Evolutionary conservation across 768 basidiomycete genomes (phyloP).

Genomic region (Cyclocybe aegerita): DNA sequence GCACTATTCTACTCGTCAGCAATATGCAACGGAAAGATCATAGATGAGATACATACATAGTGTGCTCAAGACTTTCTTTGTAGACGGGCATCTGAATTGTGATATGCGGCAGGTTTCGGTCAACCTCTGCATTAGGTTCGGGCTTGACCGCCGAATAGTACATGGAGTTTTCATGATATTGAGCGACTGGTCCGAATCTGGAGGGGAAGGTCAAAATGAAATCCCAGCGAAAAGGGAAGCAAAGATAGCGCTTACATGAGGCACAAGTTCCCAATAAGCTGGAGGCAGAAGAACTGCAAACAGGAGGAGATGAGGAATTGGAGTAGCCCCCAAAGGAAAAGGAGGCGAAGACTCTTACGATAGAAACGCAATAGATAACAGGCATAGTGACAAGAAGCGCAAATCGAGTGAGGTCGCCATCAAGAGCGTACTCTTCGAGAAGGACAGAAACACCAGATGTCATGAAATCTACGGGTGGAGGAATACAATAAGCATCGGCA

Average conservation of each 20-base stretch:
- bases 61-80: slow-evolving; percentile 74
- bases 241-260: slow-evolving; percentile 39
- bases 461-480: slow-evolving; percentile 48
- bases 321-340: background rate
- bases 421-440: slow-evolving; percentile 67
- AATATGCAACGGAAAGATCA: background rate
- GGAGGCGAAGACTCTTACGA: slow-evolving; percentile 44
- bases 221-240: slow-evolving; percentile 16
- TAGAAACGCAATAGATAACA: slow-evolving; percentile 72
- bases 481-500: slow-evolving; percentile 13
- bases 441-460: slow-evolving; percentile 59
- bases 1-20: slow-evolving; percentile 36
- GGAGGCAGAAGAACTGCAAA: slow-evolving; percentile 71
- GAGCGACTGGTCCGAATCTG: slow-evolving; percentile 76
- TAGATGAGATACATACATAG: slow-evolving; percentile 51
- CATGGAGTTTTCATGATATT: slow-evolving; percentile 81
- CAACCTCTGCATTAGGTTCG: slow-evolving; percentile 63
- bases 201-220: slow-evolving; percentile 17
- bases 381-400: slow-evolving; percentile 64
- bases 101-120: slow-evolving; percentile 71
- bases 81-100: slow-evolving; percentile 87
- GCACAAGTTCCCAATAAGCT: slow-evolving; percentile 64
- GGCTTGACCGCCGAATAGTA: slow-evolving; percentile 78
- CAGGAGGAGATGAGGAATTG: background rate
- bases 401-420: slow-evolving; percentile 62